Conservation (phyloP, 2,329 filamentous ascomycete species). For the Botrytis medusae region DNA sequence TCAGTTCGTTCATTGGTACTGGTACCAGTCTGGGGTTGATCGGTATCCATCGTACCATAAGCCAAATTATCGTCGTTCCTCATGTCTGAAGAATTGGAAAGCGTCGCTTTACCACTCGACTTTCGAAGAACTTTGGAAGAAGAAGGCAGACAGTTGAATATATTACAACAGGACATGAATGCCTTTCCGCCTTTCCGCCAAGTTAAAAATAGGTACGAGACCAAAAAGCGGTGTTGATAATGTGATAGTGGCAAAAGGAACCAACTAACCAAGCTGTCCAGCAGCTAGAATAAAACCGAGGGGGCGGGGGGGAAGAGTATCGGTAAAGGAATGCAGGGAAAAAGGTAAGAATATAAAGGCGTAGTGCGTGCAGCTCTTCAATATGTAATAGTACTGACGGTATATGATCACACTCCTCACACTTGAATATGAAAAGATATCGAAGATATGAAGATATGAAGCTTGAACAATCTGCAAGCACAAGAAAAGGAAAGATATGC, state of each 20-base stretch:
- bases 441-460: slow-evolving; percentile 7
- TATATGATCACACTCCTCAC: not conserved
- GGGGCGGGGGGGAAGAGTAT: slow-evolving; percentile 7
- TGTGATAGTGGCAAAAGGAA: slow-evolving; percentile 10
- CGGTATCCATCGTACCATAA: slow-evolving; percentile 12
- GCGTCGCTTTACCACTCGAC: slow-evolving; percentile 6
- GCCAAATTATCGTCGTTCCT: slow-evolving; percentile 7
- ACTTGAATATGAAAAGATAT: not conserved
- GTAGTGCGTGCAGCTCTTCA: slow-evolving; percentile 5
- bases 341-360: slow-evolving; percentile 11
- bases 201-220: slow-evolving; percentile 10
- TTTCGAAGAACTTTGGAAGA: not conserved
- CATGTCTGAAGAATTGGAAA: slow-evolving; percentile 6
- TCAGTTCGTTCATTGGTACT: not conserved
- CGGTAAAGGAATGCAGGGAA: slow-evolving; percentile 8
- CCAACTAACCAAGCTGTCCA: slow-evolving; percentile 12
- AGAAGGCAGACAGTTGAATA: slow-evolving; percentile 17
- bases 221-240: slow-evolving; percentile 18
- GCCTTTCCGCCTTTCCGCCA: slow-evolving; percentile 8
- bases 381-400: not conserved
- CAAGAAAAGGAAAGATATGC: slow-evolving; percentile 9
- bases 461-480: slow-evolving; percentile 18
- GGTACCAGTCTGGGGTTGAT: not conserved
- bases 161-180: slow-evolving; percentile 20
- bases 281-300: slow-evolving; percentile 13